Base-by-base conservation (phyloP, 805 yeast species). In the Zygosaccharomyces siamensis region DNA sequence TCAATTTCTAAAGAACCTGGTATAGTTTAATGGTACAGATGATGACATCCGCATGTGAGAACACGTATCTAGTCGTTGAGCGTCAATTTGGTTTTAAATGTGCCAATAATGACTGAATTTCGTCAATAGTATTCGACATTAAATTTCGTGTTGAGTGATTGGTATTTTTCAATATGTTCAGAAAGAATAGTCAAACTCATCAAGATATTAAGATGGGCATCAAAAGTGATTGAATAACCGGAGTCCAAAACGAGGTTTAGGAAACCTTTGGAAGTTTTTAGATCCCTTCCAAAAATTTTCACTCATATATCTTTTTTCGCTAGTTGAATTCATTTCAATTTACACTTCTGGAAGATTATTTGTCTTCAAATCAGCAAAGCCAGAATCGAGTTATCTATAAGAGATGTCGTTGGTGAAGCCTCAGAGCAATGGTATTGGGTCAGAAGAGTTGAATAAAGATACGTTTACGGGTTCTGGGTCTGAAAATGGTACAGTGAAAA, bases 391-490 rank as follows among this genome's bases (percentile, higher is more conserved):
- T 7, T 33, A n/a, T 12, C 30, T 4, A 12, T 20, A 14, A 21
- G 24, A 24, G 23, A 55, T 55, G 62, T 55, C 62, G 10, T 31
- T 55, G 52, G 56, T 53, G 26, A 55, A 56, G 39, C 45, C 56
- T 30, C 62, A 56, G 43, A 48, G 49, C 30, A 49, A 53, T 36
- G 50, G 59, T 16, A 43, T 49, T 26, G 16, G 49, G 4, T 39
- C 59, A 7, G 55, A 45, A 7, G 54, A 44, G 10, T 32, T 27
- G 23, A 33, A 24, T 31, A 32, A 20, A 11, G 28, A 54, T 43
- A 23, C 35, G 5, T 38, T 43, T 18, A 14, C 28, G 2, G 38
- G 24, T 48, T 46, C 44, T 7, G 28, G 41, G 38, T 31, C 48
- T 21, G 39, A 36, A 7, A 46, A 46, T 11, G 37, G 43, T 7